phyloP scores from a whole-genome alignment of 805 yeast species.

The Naumovozyma dairenensis region DNA sequence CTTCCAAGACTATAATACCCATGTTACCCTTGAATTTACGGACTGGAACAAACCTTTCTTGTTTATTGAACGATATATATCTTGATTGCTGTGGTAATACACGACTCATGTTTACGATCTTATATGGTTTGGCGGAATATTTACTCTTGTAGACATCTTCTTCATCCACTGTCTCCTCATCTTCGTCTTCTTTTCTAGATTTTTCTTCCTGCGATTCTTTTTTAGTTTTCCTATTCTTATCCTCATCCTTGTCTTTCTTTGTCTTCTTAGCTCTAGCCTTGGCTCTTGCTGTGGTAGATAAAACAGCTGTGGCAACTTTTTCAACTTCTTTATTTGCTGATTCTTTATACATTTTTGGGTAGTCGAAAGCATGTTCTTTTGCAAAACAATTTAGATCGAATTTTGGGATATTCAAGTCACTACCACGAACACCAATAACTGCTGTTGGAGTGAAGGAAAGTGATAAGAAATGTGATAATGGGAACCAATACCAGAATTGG shows the following conservation, averaged over 20 bases:
- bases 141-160: slow-evolving; percentile 34
- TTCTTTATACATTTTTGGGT: slow-evolving; percentile 82
- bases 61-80: slow-evolving; percentile 67
- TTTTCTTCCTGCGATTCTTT: slow-evolving; percentile 29
- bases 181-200: slow-evolving; percentile 16
- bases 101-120: slow-evolving; percentile 70
- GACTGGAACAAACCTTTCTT: slow-evolving; percentile 71
- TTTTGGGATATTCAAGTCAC: slow-evolving; percentile 78
- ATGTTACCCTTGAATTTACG: slow-evolving; percentile 60
- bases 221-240: slow-evolving; percentile 28
- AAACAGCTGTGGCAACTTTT: slow-evolving; percentile 83
- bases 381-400: slow-evolving; percentile 74
- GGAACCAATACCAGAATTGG: slow-evolving; percentile 99
- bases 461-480: slow-evolving; percentile 84
- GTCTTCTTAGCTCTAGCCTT: slow-evolving; percentile 75
- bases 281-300: slow-evolving; percentile 91
- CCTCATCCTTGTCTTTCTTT: slow-evolving; percentile 42
- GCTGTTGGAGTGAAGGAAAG: slow-evolving; percentile 90
- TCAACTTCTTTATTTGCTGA: slow-evolving; percentile 75
- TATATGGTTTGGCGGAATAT: slow-evolving; percentile 56
- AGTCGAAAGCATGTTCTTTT: slow-evolving; percentile 68
- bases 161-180: slow-evolving; percentile 14
- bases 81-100: slow-evolving; percentile 84
- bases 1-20: slow-evolving; percentile 66
- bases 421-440: slow-evolving; percentile 67